A percentile compares a stretch with the other conserved stretches of the same genome.
Conservation (phyloP, 148 eudicot genomes). For the Limonium bicolor region DNA sequence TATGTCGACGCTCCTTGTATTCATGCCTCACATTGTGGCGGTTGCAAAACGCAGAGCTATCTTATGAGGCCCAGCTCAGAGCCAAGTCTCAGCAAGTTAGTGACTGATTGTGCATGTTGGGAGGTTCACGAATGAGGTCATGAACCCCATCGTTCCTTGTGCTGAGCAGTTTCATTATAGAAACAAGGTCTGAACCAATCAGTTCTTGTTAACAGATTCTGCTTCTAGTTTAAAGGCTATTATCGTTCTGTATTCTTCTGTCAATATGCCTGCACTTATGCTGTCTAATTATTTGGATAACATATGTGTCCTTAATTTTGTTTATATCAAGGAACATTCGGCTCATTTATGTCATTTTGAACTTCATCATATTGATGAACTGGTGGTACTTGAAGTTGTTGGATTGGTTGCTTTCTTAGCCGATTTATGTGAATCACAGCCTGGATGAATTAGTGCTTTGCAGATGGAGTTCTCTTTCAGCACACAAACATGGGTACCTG, state of each 20-base stretch:
- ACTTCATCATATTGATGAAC: too few relatives aligned
- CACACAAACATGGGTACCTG: constrained; percentile 55
- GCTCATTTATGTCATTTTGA: too few relatives aligned
- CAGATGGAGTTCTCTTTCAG: constrained; percentile 99
- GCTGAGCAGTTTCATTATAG: constrained; percentile 83
- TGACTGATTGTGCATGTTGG: constrained; percentile 75
- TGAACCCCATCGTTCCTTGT: constrained; percentile 89
- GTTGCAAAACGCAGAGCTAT: constrained; percentile 84
- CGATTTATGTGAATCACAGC: too few relatives aligned
- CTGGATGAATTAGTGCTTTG: constrained; percentile 11
- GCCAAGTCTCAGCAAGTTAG: constrained; percentile 80
- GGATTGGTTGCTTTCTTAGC: too few relatives aligned
- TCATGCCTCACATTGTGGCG: constrained; percentile 85
- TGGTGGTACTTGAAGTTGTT: too few relatives aligned
- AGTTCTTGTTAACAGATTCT: neutral
- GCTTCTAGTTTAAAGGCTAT: neutral
- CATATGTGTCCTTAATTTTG: too few relatives aligned
- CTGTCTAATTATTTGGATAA: too few relatives aligned
- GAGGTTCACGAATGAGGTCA: constrained; percentile 39
- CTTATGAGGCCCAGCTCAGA: constrained; percentile 82
- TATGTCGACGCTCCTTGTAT: constrained; percentile 93
- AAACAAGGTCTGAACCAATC: constrained; percentile 49
- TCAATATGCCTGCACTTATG: too few relatives aligned
- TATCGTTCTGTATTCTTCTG: too few relatives aligned
- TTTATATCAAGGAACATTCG: too few relatives aligned